Conservation (phyloP, 768 basidiomycete genomes). For the Kwoniella pini region DNA sequence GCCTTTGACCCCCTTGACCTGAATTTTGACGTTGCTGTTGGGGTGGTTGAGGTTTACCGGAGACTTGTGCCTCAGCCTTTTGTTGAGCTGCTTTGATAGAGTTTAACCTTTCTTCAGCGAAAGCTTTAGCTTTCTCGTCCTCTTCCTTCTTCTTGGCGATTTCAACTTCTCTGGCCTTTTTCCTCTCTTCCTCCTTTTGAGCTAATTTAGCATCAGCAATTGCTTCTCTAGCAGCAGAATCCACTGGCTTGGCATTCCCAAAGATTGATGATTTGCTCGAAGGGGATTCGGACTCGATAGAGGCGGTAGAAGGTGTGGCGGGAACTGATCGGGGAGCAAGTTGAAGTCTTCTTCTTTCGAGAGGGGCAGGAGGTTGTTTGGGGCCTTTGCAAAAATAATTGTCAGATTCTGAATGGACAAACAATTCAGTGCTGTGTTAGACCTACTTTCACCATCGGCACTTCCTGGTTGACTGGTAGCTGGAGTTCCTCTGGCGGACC, state of each 20-base stretch:
- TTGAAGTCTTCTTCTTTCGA: constrained; percentile 77
- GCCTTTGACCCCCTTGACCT: background rate
- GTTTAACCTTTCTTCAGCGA: constrained; percentile 54
- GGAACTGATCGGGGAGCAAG: constrained; percentile 75
- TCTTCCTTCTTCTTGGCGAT: constrained; percentile 35
- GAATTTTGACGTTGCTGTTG: background rate
- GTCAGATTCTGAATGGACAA: too few species aligned
- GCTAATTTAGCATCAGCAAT: constrained; percentile 50
- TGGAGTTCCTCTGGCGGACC: constrained; percentile 33
- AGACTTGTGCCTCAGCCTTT: constrained; percentile 26
- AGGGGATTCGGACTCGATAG: constrained; percentile 63
- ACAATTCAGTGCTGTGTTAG: too few species aligned
- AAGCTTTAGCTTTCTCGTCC: constrained; percentile 29
- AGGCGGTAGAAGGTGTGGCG: constrained; percentile 63
- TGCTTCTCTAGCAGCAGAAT: constrained; percentile 69
- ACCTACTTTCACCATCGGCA: constrained; percentile 28
- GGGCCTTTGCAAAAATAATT: constrained; percentile 59
- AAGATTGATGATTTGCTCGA: constrained; percentile 72
- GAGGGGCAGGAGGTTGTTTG: constrained; percentile 66
- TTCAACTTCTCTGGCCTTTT: constrained; percentile 42
- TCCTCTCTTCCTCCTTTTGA: constrained; percentile 40
- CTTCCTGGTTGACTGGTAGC: constrained; percentile 31
- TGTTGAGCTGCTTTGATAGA: constrained; percentile 63
- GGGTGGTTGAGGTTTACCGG: constrained; percentile 13
- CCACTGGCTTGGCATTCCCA: constrained; percentile 86